Evolutionary conservation across 2,329 filamentous ascomycete genomes (phyloP), one percentile per base, ranked within the genome.

Genomic region (Talaromyces sp.): DNA sequence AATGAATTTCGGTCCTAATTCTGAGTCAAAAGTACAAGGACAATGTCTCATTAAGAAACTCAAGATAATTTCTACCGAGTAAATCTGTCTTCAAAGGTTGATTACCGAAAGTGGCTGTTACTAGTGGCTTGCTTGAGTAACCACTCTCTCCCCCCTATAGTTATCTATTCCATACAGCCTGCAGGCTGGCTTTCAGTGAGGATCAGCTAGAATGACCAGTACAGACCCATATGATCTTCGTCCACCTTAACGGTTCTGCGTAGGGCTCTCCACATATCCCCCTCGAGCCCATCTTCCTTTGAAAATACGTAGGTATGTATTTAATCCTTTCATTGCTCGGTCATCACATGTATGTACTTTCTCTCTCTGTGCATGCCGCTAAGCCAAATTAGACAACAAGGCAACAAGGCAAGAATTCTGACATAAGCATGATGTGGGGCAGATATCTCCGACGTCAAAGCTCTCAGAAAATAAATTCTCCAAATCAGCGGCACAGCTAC

Each of bases 391-490:
- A 19, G 25, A 21, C 5, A 33, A 2, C 10, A 48, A 48, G 45
- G 45, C 45, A 35, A 6, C 45, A 48, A 48, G 45, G 45, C 45
- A 48, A 0, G 9, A 19, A 28, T 33, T 3, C 1, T 48, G 28
- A 48, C 28, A 48, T 48, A 48, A 48, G 45, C 45, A 48, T 19
- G 1, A 48, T 48, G 28, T 48, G 45, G 45, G 45, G 28, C 45
- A 48, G 28, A 15, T 19, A 15, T 48, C 45, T 33, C 28, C 45
- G 28, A 25, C 28, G 10, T 4, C 15, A 35, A 48, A 48, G 45
- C 45, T 48, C 40, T 53, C 22, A 35, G 31, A 17, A 40, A 43
- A 22, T 9, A 55, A 55, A 46, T 45, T 54, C 51, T 37, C 53
- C 46, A n/a, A 48, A n/a, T 35, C n/a, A 19, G 25, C 28, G 22